Evolutionary conservation across 164 flowering plant genomes (phyloP).

Genomic region (Litsea cubeba): DNA sequence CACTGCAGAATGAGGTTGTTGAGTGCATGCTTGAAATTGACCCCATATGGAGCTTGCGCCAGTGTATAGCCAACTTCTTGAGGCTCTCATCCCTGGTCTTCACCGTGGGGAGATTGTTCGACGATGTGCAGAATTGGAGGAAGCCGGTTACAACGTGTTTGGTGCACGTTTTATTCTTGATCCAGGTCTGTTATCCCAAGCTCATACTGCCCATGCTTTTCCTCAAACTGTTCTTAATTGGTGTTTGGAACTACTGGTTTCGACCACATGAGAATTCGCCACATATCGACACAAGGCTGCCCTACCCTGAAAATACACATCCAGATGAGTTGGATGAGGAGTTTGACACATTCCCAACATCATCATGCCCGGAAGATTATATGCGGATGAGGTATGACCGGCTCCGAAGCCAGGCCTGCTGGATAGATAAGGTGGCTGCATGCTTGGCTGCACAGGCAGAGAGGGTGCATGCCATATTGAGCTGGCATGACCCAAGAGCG

Average conservation of each 20-base stretch:
- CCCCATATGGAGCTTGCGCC: no score
- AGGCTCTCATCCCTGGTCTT: no score
- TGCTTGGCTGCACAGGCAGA: constrained; percentile 82
- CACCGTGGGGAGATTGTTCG: no score
- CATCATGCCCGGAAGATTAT: constrained; percentile 38
- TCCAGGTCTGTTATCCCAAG: no score
- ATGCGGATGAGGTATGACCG: constrained; percentile 74
- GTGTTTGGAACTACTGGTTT: constrained; percentile 79
- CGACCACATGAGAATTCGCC: constrained; percentile 72
- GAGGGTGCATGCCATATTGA: constrained; percentile 55
- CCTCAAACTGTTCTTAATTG: constrained; percentile 71
- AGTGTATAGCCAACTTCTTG: no score
- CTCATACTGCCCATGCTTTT: constrained; percentile 71
- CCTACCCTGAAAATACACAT: constrained; percentile 30
- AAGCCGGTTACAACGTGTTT: no score
- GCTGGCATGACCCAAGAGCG: constrained; percentile 88
- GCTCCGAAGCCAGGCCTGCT: constrained; percentile 56
- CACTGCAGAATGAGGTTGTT: no score
- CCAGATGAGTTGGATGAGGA: constrained; percentile 59
- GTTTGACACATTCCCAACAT: constrained; percentile 61
- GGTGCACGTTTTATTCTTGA: no score
- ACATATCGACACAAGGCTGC: constrained; percentile 62
- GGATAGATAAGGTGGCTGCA: constrained; percentile 67
- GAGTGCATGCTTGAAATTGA: no score
- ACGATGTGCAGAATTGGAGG: no score